Evolutionary conservation across 768 basidiomycete genomes (phyloP).

Genomic region (Tricholomella constricta): DNA sequence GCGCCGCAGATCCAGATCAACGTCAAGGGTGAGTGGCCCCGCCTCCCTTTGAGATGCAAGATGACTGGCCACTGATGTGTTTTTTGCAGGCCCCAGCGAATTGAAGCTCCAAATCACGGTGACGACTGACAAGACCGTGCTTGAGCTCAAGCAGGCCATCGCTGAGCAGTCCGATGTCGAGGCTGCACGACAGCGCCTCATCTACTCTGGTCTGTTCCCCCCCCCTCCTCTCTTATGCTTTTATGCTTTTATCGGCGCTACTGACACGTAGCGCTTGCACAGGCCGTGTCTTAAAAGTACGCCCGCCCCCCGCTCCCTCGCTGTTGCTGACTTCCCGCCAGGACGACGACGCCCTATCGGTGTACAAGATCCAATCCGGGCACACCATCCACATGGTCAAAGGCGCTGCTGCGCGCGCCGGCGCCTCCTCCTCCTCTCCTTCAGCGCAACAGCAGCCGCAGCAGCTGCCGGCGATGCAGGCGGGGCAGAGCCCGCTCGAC

Average conservation of each 20-base stretch:
- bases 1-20: constrained; percentile 62
- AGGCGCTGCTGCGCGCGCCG: constrained; percentile 64
- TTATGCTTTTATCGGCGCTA: no score
- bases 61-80: background rate
- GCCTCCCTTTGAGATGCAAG: no score
- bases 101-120: constrained; percentile 90
- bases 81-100: constrained; percentile 70
- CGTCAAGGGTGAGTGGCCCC: constrained; percentile 56
- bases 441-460: constrained; percentile 42
- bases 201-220: constrained; percentile 77
- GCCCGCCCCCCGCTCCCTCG: constrained; percentile 6
- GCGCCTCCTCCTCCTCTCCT: constrained; percentile 33
- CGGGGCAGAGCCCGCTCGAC: constrained; percentile 87
- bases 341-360: constrained; percentile 81
- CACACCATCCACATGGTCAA: constrained; percentile 97
- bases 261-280: no score
- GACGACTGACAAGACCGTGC: constrained; percentile 78
- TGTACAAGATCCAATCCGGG: constrained; percentile 87
- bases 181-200: constrained; percentile 86
- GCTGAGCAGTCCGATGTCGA: constrained; percentile 83
- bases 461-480: constrained; percentile 81
- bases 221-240: no score
- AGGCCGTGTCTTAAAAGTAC: constrained; percentile 77
- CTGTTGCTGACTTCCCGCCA: constrained; percentile 25
- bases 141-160: constrained; percentile 89